Percentiles rank a stretch among this genome's conserved stretches.
Conservation (phyloP, 805 yeast genomes). For the Isabelozyma rhagii region DNA sequence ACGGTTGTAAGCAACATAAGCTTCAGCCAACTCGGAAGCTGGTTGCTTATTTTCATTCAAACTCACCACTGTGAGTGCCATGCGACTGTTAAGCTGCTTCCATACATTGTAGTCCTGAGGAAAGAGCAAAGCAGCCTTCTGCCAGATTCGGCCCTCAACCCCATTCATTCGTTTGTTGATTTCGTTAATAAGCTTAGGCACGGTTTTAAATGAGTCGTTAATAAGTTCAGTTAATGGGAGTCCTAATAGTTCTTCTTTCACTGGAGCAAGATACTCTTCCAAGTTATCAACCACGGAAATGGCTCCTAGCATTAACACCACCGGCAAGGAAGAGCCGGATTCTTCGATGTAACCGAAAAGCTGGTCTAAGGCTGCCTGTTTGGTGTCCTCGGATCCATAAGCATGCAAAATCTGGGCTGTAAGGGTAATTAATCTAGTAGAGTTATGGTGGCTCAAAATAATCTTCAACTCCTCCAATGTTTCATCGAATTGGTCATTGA, state of each 20-base stretch:
- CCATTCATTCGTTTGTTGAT: conserved; percentile 32
- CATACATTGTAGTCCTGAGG: conserved; percentile 71
- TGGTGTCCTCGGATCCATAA: conserved; percentile 69
- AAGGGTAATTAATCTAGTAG: conserved; percentile 65
- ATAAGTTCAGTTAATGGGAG: conserved; percentile 46
- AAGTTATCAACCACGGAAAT: conserved; percentile 64
- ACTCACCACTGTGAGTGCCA: conserved; percentile 59
- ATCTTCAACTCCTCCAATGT: conserved; percentile 66
- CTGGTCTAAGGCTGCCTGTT: conserved; percentile 82
- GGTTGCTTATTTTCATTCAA: conserved; percentile 48
- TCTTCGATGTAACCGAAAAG: conserved; percentile 61
- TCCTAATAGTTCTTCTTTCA: conserved; percentile 60
- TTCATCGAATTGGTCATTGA: conserved; percentile 56
- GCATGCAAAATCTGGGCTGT: conserved; percentile 80
- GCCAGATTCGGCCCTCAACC: conserved; percentile 45
- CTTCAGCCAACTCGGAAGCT: conserved; percentile 49
- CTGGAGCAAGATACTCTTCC: conserved; percentile 58
- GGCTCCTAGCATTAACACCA: conserved; percentile 76
- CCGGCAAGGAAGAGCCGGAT: conserved; percentile 62
- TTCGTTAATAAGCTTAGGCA: conserved; percentile 58
- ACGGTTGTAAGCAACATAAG: conserved; percentile 47
- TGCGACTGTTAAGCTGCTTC: conserved; percentile 55
- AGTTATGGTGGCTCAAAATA: conserved; percentile 52
- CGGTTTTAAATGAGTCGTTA: conserved; percentile 49
- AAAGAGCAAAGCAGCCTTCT: conserved; percentile 67